phyloP scores from a whole-genome alignment of 345 rosid species.

The Hypericum androsaemum region DNA sequence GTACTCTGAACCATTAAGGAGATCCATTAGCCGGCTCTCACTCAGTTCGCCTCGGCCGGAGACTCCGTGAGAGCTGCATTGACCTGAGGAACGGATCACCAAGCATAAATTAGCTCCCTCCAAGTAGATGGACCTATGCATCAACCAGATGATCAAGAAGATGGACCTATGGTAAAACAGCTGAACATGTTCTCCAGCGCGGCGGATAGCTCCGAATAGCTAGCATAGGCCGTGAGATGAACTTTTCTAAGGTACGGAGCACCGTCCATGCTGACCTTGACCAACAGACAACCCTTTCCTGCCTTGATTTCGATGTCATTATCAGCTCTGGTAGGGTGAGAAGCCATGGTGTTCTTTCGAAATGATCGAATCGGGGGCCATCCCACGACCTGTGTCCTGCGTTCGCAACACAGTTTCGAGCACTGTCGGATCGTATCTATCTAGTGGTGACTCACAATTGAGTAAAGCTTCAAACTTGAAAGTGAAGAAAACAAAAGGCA shows the following conservation, averaged over 20 bases:
- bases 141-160: constrained; percentile 1
- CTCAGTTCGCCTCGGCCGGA: constrained; percentile 38
- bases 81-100: constrained; percentile 31
- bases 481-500: neutral
- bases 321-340: constrained; percentile 38
- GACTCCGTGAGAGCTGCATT: constrained; percentile 44
- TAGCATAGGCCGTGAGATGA: constrained; percentile 13
- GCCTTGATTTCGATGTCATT: constrained; percentile 34
- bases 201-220: constrained; percentile 15
- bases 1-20: constrained; percentile 41
- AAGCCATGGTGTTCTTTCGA: constrained; percentile 30
- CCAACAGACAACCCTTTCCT: constrained; percentile 34
- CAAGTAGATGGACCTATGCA: neutral
- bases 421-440: neutral
- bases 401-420: neutral
- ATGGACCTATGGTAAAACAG: constrained; percentile 57
- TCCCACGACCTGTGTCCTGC: constrained; percentile 36
- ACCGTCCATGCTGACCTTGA: constrained; percentile 20
- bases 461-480: neutral
- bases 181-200: constrained; percentile 21
- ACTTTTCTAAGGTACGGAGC: constrained; percentile 21
- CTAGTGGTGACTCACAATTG: neutral
- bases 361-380: constrained; percentile 23
- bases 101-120: constrained; percentile 8
- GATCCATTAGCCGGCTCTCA: constrained; percentile 45